These are phyloP conservation scores for Thermothelomyces thermophilus DNA, from an alignment of 2,329 filamentous ascomycete genomes.

Conservation along the genomic window DNA sequence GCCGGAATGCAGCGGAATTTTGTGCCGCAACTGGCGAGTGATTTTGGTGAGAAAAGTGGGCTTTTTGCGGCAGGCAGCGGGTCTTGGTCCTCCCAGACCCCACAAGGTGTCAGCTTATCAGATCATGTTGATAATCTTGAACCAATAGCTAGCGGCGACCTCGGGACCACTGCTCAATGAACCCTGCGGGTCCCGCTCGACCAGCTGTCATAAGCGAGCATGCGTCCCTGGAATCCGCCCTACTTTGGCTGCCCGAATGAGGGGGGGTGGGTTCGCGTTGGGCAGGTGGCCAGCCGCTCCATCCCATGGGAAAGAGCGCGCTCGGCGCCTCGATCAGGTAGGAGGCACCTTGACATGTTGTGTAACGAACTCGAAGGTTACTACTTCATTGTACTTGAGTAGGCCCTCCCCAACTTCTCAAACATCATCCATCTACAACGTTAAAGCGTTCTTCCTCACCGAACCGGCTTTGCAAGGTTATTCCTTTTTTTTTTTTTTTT, in stretches of 20 bases:
- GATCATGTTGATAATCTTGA: slow-evolving; percentile 23
- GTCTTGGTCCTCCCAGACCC: not conserved
- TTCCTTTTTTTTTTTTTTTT: too few species aligned
- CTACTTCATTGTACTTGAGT: too few species aligned
- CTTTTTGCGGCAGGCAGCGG: not conserved
- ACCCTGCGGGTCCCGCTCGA: slow-evolving; percentile 1
- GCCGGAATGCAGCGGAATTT: slow-evolving; percentile 2
- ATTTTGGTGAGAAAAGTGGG: not conserved
- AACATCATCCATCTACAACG: too few species aligned
- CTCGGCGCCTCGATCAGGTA: not conserved
- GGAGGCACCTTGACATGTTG: too few species aligned
- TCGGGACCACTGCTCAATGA: too few species aligned
- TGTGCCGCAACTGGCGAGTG: not conserved
- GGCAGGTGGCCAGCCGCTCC: not conserved
- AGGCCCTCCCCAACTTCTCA: too few species aligned
- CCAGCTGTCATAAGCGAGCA: slow-evolving; percentile 1
- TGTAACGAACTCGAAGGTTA: too few species aligned
- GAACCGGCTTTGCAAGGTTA: too few species aligned
- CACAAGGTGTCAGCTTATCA: slow-evolving; percentile 13
- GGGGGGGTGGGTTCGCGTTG: slow-evolving; percentile 1
- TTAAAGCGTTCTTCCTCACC: too few species aligned
- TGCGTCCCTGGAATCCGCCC: not conserved
- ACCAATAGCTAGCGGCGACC: slow-evolving; percentile 16
- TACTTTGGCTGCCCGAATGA: not conserved
- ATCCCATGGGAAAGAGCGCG: not conserved